Evolutionary conservation across 768 basidiomycete species (phyloP).

Genomic region (Vararia minispora): DNA sequence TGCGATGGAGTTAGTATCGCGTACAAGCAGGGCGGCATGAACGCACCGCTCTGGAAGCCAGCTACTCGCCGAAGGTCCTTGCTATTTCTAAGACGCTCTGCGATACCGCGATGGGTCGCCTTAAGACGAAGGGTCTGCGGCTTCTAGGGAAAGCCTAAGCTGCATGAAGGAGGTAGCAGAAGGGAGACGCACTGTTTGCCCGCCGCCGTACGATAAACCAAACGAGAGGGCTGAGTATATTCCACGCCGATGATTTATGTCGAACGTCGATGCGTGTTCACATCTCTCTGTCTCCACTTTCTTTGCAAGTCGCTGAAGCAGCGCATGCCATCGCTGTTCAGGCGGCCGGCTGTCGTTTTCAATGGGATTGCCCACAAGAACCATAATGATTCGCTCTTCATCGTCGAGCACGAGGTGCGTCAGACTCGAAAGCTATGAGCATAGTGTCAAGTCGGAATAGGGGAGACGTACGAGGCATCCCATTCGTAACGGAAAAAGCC

Average conservation of each 20-base stretch:
- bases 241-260: slow-evolving; percentile 5
- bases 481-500: too few species aligned
- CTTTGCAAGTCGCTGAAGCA: neutral
- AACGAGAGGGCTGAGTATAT: neutral
- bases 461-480: too few species aligned
- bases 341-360: neutral
- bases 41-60: neutral
- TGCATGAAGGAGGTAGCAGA: neutral
- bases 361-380: neutral
- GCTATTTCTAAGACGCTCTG: neutral
- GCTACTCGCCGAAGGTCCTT: neutral
- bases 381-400: neutral
- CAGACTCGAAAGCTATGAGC: too few species aligned
- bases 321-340: neutral
- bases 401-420: neutral
- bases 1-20: too few species aligned
- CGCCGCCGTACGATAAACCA: slow-evolving; percentile 3
- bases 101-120: neutral
- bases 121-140: neutral
- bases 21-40: neutral
- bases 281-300: neutral
- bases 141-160: neutral
- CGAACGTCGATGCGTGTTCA: too few species aligned
- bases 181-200: neutral
- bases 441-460: too few species aligned